phyloP scores from a whole-genome alignment of 371 early-diverging fungal species.

The Mucor saturninus region DNA sequence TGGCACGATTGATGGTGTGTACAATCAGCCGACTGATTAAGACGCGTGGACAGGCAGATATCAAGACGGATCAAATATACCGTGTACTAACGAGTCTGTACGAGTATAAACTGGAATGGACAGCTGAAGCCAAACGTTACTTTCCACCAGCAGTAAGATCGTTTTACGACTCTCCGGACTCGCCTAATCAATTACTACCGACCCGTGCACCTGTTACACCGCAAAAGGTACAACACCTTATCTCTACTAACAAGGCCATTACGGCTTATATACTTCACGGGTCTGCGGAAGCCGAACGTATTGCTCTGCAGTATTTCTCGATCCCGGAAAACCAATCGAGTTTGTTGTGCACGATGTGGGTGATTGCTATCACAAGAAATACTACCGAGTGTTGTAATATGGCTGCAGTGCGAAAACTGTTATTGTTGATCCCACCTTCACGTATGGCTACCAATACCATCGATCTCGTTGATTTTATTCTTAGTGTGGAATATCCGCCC shows the following conservation, averaged over 20 bases:
- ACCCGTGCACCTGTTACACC: slow-evolving; percentile 42
- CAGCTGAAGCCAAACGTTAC: slow-evolving; percentile 52
- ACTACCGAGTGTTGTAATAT: slow-evolving; percentile 46
- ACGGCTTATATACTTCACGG: slow-evolving; percentile 44
- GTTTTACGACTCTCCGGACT: slow-evolving; percentile 44
- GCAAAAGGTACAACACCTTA: slow-evolving; percentile 33
- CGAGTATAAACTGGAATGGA: slow-evolving; percentile 62
- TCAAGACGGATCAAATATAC: slow-evolving; percentile 59
- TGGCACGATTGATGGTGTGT: slow-evolving; percentile 63
- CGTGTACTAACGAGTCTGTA: slow-evolving; percentile 59
- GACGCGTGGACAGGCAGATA: slow-evolving; percentile 66
- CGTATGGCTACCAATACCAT: slow-evolving; percentile 72
- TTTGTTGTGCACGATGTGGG: slow-evolving; percentile 74
- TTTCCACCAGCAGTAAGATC: slow-evolving; percentile 63
- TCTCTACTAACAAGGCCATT: slow-evolving; percentile 38
- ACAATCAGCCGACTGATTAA: slow-evolving; percentile 67
- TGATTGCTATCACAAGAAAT: slow-evolving; percentile 46
- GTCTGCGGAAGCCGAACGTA: slow-evolving; percentile 37
- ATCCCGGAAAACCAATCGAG: slow-evolving; percentile 63
- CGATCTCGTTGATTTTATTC: slow-evolving; percentile 68
- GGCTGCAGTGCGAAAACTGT: slow-evolving; percentile 66
- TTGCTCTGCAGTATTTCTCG: slow-evolving; percentile 56
- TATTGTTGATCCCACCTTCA: slow-evolving; percentile 71
- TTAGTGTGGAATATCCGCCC: slow-evolving; percentile 48
- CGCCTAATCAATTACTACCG: slow-evolving; percentile 25